Conservation (phyloP, 208 protist species). For the Acanthamoeba lenticulata region DNA sequence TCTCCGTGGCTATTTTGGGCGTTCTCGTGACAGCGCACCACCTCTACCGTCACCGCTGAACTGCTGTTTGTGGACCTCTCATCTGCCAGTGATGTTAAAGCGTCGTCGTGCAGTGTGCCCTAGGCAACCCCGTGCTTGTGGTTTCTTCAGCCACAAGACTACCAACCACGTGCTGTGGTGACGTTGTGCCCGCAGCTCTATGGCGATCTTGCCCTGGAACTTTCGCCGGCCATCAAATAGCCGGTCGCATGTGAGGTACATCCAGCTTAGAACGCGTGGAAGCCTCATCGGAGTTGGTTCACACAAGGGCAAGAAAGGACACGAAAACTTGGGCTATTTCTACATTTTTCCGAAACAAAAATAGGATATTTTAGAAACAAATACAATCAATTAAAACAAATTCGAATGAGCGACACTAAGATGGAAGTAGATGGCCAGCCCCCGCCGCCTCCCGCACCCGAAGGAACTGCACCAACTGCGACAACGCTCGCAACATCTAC, state of each 20-base stretch:
- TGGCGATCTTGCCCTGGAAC: no score
- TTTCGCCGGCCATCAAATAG: no score
- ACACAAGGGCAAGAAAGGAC: no score
- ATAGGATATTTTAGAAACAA: background rate
- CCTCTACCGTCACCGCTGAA: background rate
- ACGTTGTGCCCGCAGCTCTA: no score
- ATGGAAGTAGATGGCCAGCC: constrained; percentile 10
- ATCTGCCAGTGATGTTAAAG: background rate
- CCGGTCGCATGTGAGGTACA: no score
- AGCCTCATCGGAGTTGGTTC: no score
- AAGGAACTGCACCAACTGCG: background rate
- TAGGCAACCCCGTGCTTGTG: background rate
- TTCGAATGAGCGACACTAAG: background rate
- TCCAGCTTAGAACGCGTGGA: no score
- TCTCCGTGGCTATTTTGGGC: no score
- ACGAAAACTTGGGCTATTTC: no score
- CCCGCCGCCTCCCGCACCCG: background rate
- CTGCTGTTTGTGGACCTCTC: background rate
- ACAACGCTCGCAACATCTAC: background rate
- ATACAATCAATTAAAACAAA: background rate
- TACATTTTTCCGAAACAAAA: background rate
- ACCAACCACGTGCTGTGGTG: no score
- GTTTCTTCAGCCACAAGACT: no score
- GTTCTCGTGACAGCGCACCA: no score
- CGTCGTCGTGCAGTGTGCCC: background rate